Base-by-base conservation (phyloP, 2,329 filamentous ascomycete genomes). In the Leptosphaerulina australis region DNA sequence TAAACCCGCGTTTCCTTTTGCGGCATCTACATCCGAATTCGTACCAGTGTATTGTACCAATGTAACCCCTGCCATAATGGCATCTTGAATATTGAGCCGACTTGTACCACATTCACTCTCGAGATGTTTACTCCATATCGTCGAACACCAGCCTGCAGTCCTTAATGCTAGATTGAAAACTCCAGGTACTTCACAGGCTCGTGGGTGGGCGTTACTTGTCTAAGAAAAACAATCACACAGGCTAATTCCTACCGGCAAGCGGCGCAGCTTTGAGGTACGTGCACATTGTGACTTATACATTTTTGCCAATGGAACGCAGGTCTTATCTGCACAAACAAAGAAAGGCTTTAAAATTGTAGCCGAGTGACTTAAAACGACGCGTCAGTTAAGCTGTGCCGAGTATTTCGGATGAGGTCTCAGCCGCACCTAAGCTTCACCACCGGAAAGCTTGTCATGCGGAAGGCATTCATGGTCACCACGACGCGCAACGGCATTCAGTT, bases 401-500 rank as follows among this genome's bases (percentile, higher is more conserved):
- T 17, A 22, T 45, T n/a, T 9, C n/a, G 41, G 41, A 30, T 44
- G 47, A 40, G 18, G 40, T 45, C 47, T 29, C 22, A 36, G 20
- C 41, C 41, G 37, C 41, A 35, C 33, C 22, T 31, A 51, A 51
- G 48, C 48, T 51, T 51, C 34, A n/a, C 18, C 12, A 18, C 21
- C 6, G 31, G 17, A 34, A 51, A 46, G 43, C 41, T 46, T 51
- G 41, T 24, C n/a, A 10, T 37, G 36, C 36, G 30, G 31, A 15
- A 35, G 41, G 41, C 37, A 36, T 38, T 51, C 17, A 31, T 11
- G 20, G 20, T 25, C 25, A 5, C 25, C 14, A 35, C 29, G 24
- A 29, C 35, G 10, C 17, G 8, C 24, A 8, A 17, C 20, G 25
- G 15, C 17, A 5, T 17, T 10, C 11, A 25, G 11, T 12, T 14